Evolutionary conservation across 129 eudicot genomes (phyloP).

Genomic region (Saposhnikovia divaricata): DNA sequence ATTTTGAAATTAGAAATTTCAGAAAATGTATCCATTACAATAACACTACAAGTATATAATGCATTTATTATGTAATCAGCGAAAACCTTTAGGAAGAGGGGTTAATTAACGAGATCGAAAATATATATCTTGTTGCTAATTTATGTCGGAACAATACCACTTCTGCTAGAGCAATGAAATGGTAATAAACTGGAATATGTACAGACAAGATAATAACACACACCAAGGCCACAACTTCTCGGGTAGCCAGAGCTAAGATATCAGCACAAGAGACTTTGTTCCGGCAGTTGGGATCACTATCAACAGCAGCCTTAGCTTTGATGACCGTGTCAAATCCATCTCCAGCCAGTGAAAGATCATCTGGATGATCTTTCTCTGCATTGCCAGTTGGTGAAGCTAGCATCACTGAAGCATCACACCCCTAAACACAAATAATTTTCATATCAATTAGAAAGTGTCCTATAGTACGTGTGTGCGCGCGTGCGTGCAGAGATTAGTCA

Average conservation of each 20-base stretch:
- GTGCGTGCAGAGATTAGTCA: not conserved
- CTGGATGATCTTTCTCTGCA: constrained; percentile 77
- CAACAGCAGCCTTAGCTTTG: constrained; percentile 73
- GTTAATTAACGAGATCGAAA: no score
- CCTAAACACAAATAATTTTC: constrained; percentile 26
- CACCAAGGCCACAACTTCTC: constrained; percentile 89
- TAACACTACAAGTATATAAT: no score
- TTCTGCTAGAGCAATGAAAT: no score
- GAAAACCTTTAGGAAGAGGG: not conserved
- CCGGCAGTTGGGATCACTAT: constrained; percentile 51
- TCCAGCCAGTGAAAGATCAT: constrained; percentile 70
- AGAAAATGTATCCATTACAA: no score
- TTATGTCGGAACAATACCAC: no score
- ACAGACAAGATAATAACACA: not conserved
- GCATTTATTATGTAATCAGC: not conserved
- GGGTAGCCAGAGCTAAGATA: constrained; percentile 84
- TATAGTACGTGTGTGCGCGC: no score
- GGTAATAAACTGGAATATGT: no score
- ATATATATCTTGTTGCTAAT: no score
- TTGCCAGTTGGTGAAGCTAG: constrained; percentile 42
- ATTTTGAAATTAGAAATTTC: not conserved
- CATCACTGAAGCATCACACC: constrained; percentile 85
- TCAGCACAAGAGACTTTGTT: constrained; percentile 92
- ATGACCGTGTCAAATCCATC: constrained; percentile 47
- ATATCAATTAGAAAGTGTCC: not conserved